Evolutionary conservation across 2,329 filamentous ascomycete species (phyloP).

Genomic region (Davidsoniella eucalypti): DNA sequence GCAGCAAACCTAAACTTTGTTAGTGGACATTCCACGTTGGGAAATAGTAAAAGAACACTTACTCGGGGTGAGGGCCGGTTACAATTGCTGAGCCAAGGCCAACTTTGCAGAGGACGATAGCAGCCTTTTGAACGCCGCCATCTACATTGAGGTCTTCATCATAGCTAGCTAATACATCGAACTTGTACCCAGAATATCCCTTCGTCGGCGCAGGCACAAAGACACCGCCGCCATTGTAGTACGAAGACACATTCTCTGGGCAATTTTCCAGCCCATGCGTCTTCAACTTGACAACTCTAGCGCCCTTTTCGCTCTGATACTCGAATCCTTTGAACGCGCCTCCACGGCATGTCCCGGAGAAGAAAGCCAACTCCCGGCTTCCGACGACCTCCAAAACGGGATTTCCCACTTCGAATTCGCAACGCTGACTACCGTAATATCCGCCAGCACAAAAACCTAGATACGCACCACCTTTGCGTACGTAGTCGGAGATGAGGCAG

Average conservation of each 20-base stretch:
- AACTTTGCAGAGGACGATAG: constrained; percentile 67
- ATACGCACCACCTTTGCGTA: constrained; percentile 70
- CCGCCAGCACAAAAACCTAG: constrained; percentile 88
- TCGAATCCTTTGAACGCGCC: constrained; percentile 79
- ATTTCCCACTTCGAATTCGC: constrained; percentile 85
- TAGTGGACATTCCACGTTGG: constrained; percentile 2
- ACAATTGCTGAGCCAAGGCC: constrained; percentile 66
- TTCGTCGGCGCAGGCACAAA: constrained; percentile 57
- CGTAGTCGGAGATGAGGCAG: constrained; percentile 65
- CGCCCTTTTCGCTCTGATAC: constrained; percentile 76
- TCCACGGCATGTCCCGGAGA: constrained; percentile 70
- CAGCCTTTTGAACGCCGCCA: constrained; percentile 54
- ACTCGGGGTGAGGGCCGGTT: constrained; percentile 89
- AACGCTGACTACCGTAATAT: constrained; percentile 68
- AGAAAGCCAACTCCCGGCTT: constrained; percentile 71
- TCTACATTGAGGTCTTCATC: constrained; percentile 59
- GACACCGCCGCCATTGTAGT: constrained; percentile 89
- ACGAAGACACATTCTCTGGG: constrained; percentile 51
- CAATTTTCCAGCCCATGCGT: constrained; percentile 41
- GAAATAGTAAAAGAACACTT: constrained; percentile 12
- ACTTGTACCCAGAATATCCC: constrained; percentile 27
- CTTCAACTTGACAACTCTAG: constrained; percentile 51
- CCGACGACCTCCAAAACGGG: constrained; percentile 63
- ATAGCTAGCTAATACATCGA: constrained; percentile 67
- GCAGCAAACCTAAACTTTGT: constrained; percentile 54